Evolutionary conservation across 2,329 filamentous ascomycete species (phyloP).

Genomic region (Phoma sp.): DNA sequence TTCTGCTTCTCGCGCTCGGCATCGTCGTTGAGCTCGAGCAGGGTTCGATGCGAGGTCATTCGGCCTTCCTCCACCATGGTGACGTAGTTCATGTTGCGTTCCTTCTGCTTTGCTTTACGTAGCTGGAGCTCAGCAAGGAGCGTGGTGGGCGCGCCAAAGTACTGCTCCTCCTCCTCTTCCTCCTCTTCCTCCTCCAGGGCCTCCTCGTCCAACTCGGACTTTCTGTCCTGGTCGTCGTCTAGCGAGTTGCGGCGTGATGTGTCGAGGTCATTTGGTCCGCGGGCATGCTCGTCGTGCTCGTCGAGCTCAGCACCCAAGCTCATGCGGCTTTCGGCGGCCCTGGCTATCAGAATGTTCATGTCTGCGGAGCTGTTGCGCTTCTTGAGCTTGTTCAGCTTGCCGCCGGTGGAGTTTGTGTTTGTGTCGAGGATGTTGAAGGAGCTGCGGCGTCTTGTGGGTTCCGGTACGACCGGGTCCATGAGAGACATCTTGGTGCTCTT

Average conservation of each 20-base stretch:
- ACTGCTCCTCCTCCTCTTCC: conserved; percentile 51
- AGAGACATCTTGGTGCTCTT: conserved; percentile 51
- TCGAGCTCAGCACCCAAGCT: conserved; percentile 46
- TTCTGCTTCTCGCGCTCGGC: conserved; percentile 82
- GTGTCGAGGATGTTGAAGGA: conserved; percentile 49
- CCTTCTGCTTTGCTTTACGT: conserved; percentile 86
- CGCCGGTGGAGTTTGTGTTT: conserved; percentile 47
- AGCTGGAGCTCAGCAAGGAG: conserved; percentile 90
- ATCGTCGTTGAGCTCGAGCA: conserved; percentile 89
- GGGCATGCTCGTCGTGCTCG: conserved; percentile 39
- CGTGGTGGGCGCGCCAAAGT: conserved; percentile 81
- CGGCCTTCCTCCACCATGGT: conserved; percentile 76
- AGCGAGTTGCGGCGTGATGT: conserved; percentile 23
- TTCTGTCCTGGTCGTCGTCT: conserved; percentile 55
- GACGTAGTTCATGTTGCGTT: conserved; percentile 74
- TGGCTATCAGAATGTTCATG: conserved; percentile 44
- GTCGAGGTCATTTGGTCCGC: conserved; percentile 46
- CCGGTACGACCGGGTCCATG: conserved; percentile 26
- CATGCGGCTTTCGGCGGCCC: conserved; percentile 46
- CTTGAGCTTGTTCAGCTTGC: conserved; percentile 50
- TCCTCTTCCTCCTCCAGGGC: conserved; percentile 52
- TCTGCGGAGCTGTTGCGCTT: conserved; percentile 51
- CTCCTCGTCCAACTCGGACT: conserved; percentile 31
- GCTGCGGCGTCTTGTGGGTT: conserved; percentile 45
- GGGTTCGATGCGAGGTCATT: conserved; percentile 71